A percentile compares a stretch with the other conserved stretches of the same genome.
phyloP scores from a whole-genome alignment of 495 filamentous ascomycete genomes.

The Copromyces sp. region DNA sequence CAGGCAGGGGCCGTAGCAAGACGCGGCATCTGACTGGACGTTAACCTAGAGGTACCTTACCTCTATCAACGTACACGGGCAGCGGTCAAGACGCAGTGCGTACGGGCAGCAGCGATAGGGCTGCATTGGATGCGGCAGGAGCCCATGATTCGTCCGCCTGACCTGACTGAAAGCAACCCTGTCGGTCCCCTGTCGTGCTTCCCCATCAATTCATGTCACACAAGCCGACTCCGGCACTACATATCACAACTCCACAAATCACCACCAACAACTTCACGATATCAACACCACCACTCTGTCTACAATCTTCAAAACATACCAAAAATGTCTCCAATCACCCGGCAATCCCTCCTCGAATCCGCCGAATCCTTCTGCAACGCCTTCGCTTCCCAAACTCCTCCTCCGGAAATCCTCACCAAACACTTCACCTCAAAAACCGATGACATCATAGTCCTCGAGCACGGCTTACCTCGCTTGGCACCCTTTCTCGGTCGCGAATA shows the following conservation, averaged over 20 bases:
- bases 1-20: background rate
- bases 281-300: background rate
- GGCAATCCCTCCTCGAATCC: slow-evolving; percentile 31
- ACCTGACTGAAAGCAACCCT: background rate
- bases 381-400: slow-evolving; percentile 29
- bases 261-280: background rate
- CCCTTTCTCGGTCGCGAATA: slow-evolving; percentile 52
- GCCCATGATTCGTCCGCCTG: background rate
- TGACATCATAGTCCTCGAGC: slow-evolving; percentile 37
- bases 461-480: slow-evolving; percentile 40
- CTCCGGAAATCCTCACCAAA: slow-evolving; percentile 27
- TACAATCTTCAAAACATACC: background rate
- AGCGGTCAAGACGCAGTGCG: background rate
- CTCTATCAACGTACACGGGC: background rate
- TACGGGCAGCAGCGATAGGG: background rate
- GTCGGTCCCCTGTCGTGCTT: background rate
- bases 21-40: background rate
- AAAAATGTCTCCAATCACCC: background rate
- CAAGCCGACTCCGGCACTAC: background rate
- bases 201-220: background rate
- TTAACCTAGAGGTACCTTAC: too few relatives aligned
- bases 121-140: background rate
- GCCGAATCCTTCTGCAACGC: slow-evolving; percentile 36
- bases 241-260: background rate
- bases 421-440: slow-evolving; percentile 37